Percentiles rank a stretch among this genome's conserved stretches.
These are phyloP conservation scores for Colletotrichum ledebouriae DNA, from an alignment of 2,329 filamentous ascomycete genomes.

Conservation along the genomic window DNA sequence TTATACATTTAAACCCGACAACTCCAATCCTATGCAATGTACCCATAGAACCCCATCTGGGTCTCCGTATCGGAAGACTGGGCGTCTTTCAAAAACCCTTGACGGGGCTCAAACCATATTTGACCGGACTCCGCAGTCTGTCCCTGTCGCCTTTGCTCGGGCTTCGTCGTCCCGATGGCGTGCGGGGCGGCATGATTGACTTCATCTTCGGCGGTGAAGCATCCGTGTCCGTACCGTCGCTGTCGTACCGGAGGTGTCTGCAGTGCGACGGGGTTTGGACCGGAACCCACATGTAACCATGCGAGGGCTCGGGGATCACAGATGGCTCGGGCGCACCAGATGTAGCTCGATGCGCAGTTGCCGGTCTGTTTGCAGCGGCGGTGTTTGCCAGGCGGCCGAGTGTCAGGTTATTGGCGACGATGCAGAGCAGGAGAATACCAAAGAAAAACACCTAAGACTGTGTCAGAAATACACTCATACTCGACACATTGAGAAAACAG, in stretches of 20 bases:
- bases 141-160: constrained; percentile 66
- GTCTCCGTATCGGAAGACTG: too few species aligned
- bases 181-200: constrained; percentile 58
- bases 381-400: constrained; percentile 53
- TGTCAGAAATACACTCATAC: neutral
- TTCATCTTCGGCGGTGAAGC: constrained; percentile 59
- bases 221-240: constrained; percentile 66
- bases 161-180: constrained; percentile 61
- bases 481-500: neutral
- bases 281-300: constrained; percentile 65
- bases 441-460: constrained; percentile 63
- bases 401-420: constrained; percentile 65
- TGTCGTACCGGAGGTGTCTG: constrained; percentile 53
- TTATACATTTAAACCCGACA: constrained; percentile 30
- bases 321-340: constrained; percentile 42
- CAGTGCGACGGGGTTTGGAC: constrained; percentile 64
- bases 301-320: constrained; percentile 49
- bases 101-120: constrained; percentile 56
- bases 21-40: constrained; percentile 40
- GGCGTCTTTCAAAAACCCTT: constrained; percentile 49
- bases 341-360: constrained; percentile 47
- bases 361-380: constrained; percentile 45
- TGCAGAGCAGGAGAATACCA: constrained; percentile 61
- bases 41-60: neutral
- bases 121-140: constrained; percentile 62